Percentiles rank a stretch among this genome's conserved stretches.
These are phyloP conservation scores for Russula foetens DNA, from an alignment of 768 basidiomycete genomes.

Conservation along the genomic window DNA sequence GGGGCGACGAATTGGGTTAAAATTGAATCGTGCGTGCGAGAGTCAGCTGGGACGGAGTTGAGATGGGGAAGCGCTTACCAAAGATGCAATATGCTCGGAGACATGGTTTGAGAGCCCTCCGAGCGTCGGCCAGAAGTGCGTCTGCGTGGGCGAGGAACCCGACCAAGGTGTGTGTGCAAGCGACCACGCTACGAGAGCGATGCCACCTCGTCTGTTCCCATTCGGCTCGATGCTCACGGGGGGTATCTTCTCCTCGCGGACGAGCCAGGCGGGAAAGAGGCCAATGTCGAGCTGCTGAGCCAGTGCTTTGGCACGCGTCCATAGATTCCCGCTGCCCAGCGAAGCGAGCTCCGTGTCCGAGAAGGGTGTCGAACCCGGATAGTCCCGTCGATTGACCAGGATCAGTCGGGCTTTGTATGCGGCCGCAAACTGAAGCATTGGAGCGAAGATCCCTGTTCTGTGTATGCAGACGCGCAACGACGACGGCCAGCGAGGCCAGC, in stretches of 20 bases:
- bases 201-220: constrained; percentile 12
- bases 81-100: constrained; percentile 16
- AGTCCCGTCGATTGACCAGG: constrained; percentile 23
- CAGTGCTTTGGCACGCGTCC: constrained; percentile 10
- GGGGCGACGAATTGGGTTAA: no score
- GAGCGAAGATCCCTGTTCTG: constrained; percentile 19
- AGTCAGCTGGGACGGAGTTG: no score
- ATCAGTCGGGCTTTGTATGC: constrained; percentile 21
- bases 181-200: no score
- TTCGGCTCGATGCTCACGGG: neutral
- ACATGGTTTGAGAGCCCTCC: neutral
- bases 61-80: neutral
- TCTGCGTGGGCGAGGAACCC: constrained; percentile 13
- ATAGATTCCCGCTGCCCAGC: constrained; percentile 12
- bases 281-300: constrained; percentile 27
- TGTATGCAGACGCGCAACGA: no score
- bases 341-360: constrained; percentile 18
- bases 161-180: no score
- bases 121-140: constrained; percentile 8
- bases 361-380: constrained; percentile 21
- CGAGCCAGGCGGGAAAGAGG: constrained; percentile 17
- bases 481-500: no score
- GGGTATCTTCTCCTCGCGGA: constrained; percentile 7
- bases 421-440: constrained; percentile 18
- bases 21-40: no score